These are phyloP conservation scores for Metarhizium sp. DNA, from an alignment of 2,329 filamentous ascomycete species.

Conservation along the genomic window DNA sequence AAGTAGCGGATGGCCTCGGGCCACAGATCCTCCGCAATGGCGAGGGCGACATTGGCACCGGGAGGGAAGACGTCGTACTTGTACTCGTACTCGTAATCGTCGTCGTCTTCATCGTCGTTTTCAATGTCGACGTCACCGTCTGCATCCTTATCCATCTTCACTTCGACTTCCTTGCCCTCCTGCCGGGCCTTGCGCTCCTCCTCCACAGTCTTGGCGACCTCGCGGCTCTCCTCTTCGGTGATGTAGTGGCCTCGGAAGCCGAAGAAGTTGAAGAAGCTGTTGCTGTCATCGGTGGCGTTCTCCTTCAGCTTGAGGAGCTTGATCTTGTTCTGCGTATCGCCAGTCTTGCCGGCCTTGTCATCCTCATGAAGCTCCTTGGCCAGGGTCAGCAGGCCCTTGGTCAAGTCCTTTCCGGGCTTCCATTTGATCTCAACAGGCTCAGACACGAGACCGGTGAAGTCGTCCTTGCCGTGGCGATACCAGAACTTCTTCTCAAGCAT, in stretches of 20 bases:
- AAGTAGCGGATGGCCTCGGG: conserved; percentile 85
- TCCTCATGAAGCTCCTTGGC: conserved; percentile 60
- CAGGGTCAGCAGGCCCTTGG: conserved; percentile 66
- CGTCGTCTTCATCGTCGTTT: conserved; percentile 41
- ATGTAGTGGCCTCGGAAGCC: conserved; percentile 65
- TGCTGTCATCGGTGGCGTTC: conserved; percentile 50
- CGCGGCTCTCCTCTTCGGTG: conserved; percentile 60
- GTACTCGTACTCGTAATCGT: conserved; percentile 47
- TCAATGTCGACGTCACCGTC: conserved; percentile 50
- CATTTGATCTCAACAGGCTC: conserved; percentile 84
- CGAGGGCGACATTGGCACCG: conserved; percentile 72
- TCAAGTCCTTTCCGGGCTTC: conserved; percentile 75
- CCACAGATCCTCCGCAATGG: conserved; percentile 81
- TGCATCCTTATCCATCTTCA: conserved; percentile 50
- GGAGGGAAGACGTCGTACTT: conserved; percentile 77
- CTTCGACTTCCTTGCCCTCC: conserved; percentile 41
- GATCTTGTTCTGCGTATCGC: conserved; percentile 37
- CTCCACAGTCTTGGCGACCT: conserved; percentile 50
- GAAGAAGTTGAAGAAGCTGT: conserved; percentile 87
- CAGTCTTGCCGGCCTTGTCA: conserved; percentile 33
- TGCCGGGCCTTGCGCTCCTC: conserved; percentile 43
- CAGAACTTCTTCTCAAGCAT: conserved; percentile 87
- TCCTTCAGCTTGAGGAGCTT: conserved; percentile 46
- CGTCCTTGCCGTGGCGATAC: conserved; percentile 60
- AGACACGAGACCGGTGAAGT: conserved; percentile 70